phyloP scores from a whole-genome alignment of 768 basidiomycete genomes.

The Suillus brevipes region DNA sequence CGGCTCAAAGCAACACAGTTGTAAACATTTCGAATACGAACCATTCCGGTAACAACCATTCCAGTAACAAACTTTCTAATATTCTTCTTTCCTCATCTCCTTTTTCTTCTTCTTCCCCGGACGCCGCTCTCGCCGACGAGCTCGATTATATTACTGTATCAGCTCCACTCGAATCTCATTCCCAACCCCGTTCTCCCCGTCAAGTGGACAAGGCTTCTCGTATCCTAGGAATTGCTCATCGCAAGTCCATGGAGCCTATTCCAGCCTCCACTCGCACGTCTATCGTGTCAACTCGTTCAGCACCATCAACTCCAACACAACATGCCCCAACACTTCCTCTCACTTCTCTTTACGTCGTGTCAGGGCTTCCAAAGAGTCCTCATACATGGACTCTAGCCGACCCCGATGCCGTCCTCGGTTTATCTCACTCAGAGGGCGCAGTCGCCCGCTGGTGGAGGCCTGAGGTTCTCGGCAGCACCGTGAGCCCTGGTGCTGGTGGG shows the following conservation, averaged over 20 bases:
- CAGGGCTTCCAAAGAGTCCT: constrained; percentile 85
- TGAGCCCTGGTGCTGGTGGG: constrained; percentile 81
- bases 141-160: constrained; percentile 69
- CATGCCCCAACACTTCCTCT: constrained; percentile 71
- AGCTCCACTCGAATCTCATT: constrained; percentile 26
- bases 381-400: constrained; percentile 90
- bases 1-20: constrained; percentile 13
- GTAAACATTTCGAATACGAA: constrained; percentile 15
- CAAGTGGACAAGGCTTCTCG: constrained; percentile 76
- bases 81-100: constrained; percentile 51
- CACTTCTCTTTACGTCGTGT: constrained; percentile 83
- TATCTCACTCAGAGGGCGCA: constrained; percentile 82
- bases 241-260: constrained; percentile 82
- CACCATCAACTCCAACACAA: constrained; percentile 49
- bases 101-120: constrained; percentile 40
- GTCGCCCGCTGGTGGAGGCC: constrained; percentile 90
- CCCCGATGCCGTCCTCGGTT: constrained; percentile 75
- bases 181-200: constrained; percentile 34
- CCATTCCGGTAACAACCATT: constrained; percentile 12
- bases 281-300: constrained; percentile 66
- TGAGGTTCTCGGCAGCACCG: constrained; percentile 86
- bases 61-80: constrained; percentile 20
- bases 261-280: constrained; percentile 76
- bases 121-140: constrained; percentile 57
- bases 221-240: constrained; percentile 73